A percentile compares a stretch with the other conserved stretches of the same genome.
Evolutionary conservation across 2,329 filamentous ascomycete genomes (phyloP).

Genomic region (Huntiella omanensis): DNA sequence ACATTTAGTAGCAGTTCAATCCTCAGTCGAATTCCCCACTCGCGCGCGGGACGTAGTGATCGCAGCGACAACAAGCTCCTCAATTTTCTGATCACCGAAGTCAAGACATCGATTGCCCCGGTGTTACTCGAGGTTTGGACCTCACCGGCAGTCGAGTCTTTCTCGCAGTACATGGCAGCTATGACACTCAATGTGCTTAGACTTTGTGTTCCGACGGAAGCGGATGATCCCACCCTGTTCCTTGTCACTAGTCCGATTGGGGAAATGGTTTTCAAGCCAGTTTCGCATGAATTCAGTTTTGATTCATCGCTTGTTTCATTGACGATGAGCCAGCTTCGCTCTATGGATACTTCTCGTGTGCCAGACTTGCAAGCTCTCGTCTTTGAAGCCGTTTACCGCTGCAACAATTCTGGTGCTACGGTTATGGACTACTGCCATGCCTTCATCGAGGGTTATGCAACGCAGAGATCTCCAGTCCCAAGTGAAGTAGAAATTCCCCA

Average conservation of each 20-base stretch:
- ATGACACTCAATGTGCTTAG: constrained; percentile 6
- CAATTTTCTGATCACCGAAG: constrained; percentile 53
- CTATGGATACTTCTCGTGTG: not conserved
- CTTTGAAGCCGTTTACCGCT: constrained; percentile 65
- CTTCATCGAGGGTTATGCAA: constrained; percentile 36
- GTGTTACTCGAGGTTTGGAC: constrained; percentile 67
- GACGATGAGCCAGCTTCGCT: constrained; percentile 24
- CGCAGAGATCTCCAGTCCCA: constrained; percentile 36
- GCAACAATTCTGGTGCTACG: constrained; percentile 42
- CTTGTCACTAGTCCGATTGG: not conserved
- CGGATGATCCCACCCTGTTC: not conserved
- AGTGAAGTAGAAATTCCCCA: too few species aligned
- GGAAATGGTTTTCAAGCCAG: not conserved
- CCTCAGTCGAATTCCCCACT: not conserved
- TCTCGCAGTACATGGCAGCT: constrained; percentile 24
- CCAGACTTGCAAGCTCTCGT: constrained; percentile 33
- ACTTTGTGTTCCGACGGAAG: constrained; percentile 2
- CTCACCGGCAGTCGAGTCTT: constrained; percentile 64
- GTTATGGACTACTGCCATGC: constrained; percentile 60
- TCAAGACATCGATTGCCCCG: constrained; percentile 63
- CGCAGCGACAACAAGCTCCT: not conserved
- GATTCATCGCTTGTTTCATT: constrained; percentile 20
- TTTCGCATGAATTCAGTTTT: constrained; percentile 8
- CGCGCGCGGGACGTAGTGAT: not conserved
- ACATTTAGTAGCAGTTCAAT: constrained; percentile 5